A percentile compares a stretch with the other conserved stretches of the same genome.
These are phyloP conservation scores for Endocladia muricata DNA, from an alignment of 31 red algal species.

Conservation along the genomic window DNA sequence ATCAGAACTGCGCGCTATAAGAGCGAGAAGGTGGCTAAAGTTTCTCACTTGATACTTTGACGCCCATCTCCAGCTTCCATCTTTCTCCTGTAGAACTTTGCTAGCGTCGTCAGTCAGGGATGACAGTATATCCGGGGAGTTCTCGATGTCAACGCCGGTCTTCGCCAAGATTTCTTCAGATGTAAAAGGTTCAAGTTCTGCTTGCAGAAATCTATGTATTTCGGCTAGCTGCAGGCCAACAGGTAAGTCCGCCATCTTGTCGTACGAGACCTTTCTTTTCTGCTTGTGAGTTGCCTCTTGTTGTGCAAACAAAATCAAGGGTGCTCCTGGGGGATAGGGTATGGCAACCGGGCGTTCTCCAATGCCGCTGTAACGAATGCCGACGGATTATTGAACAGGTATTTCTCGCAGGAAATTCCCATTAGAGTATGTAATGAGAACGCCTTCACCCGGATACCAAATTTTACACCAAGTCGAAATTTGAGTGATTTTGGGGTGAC, in stretches of 20 bases:
- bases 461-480: too few species aligned
- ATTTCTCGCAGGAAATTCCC: too few species aligned
- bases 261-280: too few species aligned
- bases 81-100: slow-evolving; percentile 68
- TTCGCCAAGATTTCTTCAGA: slow-evolving; percentile 29
- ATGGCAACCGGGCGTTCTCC: too few species aligned
- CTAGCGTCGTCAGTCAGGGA: slow-evolving; percentile 48
- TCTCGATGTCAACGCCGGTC: slow-evolving; percentile 51
- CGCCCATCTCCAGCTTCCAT: slow-evolving; percentile 76
- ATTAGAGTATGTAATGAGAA: too few species aligned
- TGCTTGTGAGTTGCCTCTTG: too few species aligned
- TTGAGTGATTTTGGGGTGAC: too few species aligned
- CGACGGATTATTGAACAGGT: too few species aligned
- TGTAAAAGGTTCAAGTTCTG: slow-evolving; percentile 21
- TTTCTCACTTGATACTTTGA: slow-evolving; percentile 73
- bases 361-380: too few species aligned
- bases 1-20: slow-evolving; percentile 42
- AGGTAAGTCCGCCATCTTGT: slow-evolving; percentile 25
- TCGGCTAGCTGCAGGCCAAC: slow-evolving; percentile 46
- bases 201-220: slow-evolving; percentile 39
- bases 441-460: too few species aligned
- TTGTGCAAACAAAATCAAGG: background rate
- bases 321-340: too few species aligned
- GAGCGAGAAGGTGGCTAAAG: slow-evolving; percentile 62
- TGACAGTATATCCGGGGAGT: slow-evolving; percentile 22